Evolutionary conservation across 306 rosid species (phyloP), one percentile per base, ranked within the genome.

Genomic region (Medicago ruthenica): DNA sequence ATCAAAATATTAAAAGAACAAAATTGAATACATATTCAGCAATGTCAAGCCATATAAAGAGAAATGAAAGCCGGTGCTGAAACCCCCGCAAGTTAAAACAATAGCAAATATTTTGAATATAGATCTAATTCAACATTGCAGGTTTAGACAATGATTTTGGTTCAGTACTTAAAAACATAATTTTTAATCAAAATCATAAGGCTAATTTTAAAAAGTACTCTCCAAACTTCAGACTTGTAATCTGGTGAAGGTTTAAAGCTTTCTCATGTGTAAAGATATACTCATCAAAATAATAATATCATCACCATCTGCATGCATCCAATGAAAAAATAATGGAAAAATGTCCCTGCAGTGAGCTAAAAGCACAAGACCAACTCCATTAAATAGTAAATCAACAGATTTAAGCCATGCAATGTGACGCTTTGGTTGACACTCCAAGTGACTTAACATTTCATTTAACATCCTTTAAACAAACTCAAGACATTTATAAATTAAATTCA

Each of bases 351-450:
- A n/a, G n/a, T n/a, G n/a, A n/a, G n/a, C n/a, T n/a, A n/a, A n/a
- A n/a, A n/a, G n/a, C n/a, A n/a, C n/a, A n/a, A n/a, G n/a, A n/a
- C n/a, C n/a, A n/a, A n/a, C n/a, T n/a, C n/a, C n/a, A n/a, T n/a
- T n/a, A n/a, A n/a, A n/a, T n/a, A n/a, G 58, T 22, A 88, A 81
- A 65, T 83, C 92, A 5, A 79, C 76, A 83, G 66, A 81, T 83
- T 86, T 85, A 80, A 95, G 97, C 98, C 98, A 92, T 21, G 84
- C 86, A 80, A 90, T 73, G 67, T 96, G 92, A 9, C 96, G 96
- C 58, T 95, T 87, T 51, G 98, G 96, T 73, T 86, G 97, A 72
- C 98, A 93, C 84, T 95, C 98, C 88, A 95, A 81, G 85, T 95
- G 98, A 85, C 89, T 86, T 71, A 95, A 78, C 97, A 95, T 92